These are phyloP conservation scores for Trametes meyenii DNA, from an alignment of 768 basidiomycete species.

Conservation along the genomic window DNA sequence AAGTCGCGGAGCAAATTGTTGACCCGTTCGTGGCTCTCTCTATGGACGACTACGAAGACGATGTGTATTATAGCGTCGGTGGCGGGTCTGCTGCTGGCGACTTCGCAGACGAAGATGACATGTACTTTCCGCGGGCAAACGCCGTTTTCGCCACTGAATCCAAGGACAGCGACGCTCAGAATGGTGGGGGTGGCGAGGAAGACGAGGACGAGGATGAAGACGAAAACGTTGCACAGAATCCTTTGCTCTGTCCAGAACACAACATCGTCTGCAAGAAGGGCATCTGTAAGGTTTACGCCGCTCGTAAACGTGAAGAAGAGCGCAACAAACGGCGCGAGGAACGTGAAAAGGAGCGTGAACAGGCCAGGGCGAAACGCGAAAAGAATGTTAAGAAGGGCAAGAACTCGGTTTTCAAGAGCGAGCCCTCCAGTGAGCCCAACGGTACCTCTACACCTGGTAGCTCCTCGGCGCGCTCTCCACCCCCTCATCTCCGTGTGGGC, in stretches of 20 bases:
- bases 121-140: neutral
- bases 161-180: neutral
- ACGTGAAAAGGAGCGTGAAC: slow-evolving; percentile 18
- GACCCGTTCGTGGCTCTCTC: neutral
- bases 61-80: neutral
- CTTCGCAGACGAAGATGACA: neutral
- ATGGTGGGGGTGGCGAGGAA: neutral
- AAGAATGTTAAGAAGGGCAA: slow-evolving; percentile 6
- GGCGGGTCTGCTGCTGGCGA: neutral
- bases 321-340: slow-evolving; percentile 27
- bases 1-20: neutral
- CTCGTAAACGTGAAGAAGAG: slow-evolving; percentile 27
- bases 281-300: slow-evolving; percentile 39
- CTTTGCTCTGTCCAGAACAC: slow-evolving; percentile 34
- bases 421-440: neutral
- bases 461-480: neutral
- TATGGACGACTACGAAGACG: slow-evolving; percentile 5
- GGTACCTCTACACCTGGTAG: neutral
- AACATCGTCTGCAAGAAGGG: slow-evolving; percentile 40
- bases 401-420: neutral
- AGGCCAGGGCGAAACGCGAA: neutral
- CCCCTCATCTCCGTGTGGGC: slow-evolving; percentile 4
- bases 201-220: neutral
- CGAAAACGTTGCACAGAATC: neutral
- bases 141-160: neutral